These are phyloP conservation scores for Galeopsis tetrahit DNA, from an alignment of 257 asterid species.

Conservation along the genomic window DNA sequence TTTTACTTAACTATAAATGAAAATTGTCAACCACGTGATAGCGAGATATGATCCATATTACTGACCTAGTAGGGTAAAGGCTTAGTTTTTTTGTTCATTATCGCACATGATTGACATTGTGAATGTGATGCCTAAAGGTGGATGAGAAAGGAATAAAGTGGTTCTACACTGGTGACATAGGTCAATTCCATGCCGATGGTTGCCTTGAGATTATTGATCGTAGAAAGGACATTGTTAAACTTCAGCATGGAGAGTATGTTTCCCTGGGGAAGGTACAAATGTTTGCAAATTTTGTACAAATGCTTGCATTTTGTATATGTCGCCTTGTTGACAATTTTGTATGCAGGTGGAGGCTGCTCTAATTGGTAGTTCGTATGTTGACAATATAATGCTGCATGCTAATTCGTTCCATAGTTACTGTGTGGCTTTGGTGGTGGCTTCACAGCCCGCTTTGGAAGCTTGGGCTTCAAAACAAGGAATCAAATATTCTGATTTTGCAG, in stretches of 20 bases:
- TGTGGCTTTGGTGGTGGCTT: constrained; percentile 89
- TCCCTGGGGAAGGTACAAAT: constrained; percentile 84
- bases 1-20: background rate
- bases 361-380: constrained; percentile 65
- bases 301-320: background rate
- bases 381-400: constrained; percentile 90
- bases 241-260: constrained; percentile 98
- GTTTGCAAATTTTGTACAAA: background rate
- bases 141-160: constrained; percentile 88
- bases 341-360: constrained; percentile 93
- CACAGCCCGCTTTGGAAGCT: constrained; percentile 70
- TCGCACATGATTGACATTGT: constrained; percentile 15
- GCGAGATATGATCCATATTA: background rate
- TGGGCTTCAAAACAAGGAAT: constrained; percentile 81
- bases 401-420: constrained; percentile 83
- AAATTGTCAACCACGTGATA: background rate
- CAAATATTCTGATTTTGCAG: constrained; percentile 59
- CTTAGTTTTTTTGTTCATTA: background rate
- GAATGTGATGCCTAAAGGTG: constrained; percentile 48
- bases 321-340: constrained; percentile 1
- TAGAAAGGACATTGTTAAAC: constrained; percentile 92
- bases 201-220: constrained; percentile 98
- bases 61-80: background rate
- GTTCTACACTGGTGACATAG: constrained; percentile 95
- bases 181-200: constrained; percentile 87